Evolutionary conservation across 192 early-diverging fungal species (phyloP).

Genomic region (Chytriomyces confervae): DNA sequence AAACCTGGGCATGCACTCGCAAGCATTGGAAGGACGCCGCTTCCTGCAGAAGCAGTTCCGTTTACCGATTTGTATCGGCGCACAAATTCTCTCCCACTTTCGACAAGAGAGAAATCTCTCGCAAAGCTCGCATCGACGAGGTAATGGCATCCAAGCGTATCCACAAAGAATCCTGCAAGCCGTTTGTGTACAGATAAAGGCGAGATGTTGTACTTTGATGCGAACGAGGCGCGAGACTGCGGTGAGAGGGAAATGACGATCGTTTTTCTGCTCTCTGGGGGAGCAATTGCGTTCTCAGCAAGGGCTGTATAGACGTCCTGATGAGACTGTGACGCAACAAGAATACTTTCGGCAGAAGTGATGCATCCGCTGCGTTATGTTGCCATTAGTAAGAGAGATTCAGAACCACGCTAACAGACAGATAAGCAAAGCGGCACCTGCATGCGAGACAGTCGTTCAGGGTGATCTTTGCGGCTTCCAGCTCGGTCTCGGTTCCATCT

Average conservation of each 20-base stretch:
- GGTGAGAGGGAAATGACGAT: slow-evolving; percentile 90
- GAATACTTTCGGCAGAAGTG: slow-evolving; percentile 94
- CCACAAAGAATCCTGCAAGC: slow-evolving; percentile 77
- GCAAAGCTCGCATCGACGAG: slow-evolving; percentile 91
- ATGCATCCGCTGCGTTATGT: slow-evolving; percentile 82
- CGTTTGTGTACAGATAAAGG: slow-evolving; percentile 72
- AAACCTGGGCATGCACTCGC: slow-evolving; percentile 62
- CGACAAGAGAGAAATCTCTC: slow-evolving; percentile 84
- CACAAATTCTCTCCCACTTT: slow-evolving; percentile 89
- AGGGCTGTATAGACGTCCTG: slow-evolving; percentile 81
- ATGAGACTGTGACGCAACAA: slow-evolving; percentile 92
- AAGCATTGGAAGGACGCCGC: slow-evolving; percentile 56
- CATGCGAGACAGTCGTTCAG: slow-evolving; percentile 98
- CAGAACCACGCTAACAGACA: background rate
- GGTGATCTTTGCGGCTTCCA: slow-evolving; percentile 85
- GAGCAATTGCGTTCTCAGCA: slow-evolving; percentile 56
- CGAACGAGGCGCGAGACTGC: slow-evolving; percentile 89
- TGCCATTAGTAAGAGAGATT: slow-evolving; percentile 28
- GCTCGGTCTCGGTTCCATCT: slow-evolving; percentile 82
- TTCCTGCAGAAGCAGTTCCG: slow-evolving; percentile 38
- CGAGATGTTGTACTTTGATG: slow-evolving; percentile 79
- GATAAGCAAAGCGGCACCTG: slow-evolving; percentile 59
- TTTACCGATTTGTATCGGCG: slow-evolving; percentile 59
- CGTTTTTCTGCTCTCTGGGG: slow-evolving; percentile 40
- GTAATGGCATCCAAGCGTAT: slow-evolving; percentile 75